A percentile compares a stretch with the other conserved stretches of the same genome.
phyloP scores from a whole-genome alignment of 1,284 basidiomycete species.

The Phylloporus gajari region DNA sequence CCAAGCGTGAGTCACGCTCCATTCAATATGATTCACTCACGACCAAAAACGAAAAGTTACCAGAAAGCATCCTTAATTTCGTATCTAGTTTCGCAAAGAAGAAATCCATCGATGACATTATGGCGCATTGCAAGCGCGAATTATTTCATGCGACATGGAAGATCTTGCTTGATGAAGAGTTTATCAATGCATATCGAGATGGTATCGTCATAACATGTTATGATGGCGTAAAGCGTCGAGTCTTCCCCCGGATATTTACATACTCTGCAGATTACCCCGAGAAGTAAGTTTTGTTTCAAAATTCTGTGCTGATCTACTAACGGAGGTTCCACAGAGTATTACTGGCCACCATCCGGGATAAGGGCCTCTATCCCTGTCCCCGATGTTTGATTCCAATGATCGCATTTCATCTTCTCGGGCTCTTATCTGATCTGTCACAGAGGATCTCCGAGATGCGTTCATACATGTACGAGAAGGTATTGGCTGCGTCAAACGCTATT shows the following conservation, averaged over 20 bases:
- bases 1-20: conserved; percentile 36
- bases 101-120: conserved; percentile 31
- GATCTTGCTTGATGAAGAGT: conserved; percentile 42
- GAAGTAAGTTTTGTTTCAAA: conserved; percentile 33
- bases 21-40: not conserved
- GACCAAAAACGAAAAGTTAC: conserved; percentile 23
- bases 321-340: conserved; percentile 30
- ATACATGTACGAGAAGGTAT: conserved; percentile 19
- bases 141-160: conserved; percentile 47
- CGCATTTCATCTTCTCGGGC: conserved; percentile 21
- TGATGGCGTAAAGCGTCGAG: conserved; percentile 37
- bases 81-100: conserved; percentile 35
- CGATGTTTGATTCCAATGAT: conserved; percentile 35
- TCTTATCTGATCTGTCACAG: conserved; percentile 24
- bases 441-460: too few species aligned
- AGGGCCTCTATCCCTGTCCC: too few species aligned
- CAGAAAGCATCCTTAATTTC: conserved; percentile 41
- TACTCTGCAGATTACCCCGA: conserved; percentile 51
- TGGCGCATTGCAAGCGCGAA: conserved; percentile 44
- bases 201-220: conserved; percentile 43
- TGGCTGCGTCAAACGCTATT: conserved; percentile 33
- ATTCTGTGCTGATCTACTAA: too few species aligned
- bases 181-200: conserved; percentile 45
- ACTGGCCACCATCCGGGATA: conserved; percentile 37
- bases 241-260: conserved; percentile 46